A percentile compares a stretch with the other conserved stretches of the same genome.
Evolutionary conservation across 2,329 filamentous ascomycete species (phyloP).

Genomic region (Hymenoscyphus albidus): DNA sequence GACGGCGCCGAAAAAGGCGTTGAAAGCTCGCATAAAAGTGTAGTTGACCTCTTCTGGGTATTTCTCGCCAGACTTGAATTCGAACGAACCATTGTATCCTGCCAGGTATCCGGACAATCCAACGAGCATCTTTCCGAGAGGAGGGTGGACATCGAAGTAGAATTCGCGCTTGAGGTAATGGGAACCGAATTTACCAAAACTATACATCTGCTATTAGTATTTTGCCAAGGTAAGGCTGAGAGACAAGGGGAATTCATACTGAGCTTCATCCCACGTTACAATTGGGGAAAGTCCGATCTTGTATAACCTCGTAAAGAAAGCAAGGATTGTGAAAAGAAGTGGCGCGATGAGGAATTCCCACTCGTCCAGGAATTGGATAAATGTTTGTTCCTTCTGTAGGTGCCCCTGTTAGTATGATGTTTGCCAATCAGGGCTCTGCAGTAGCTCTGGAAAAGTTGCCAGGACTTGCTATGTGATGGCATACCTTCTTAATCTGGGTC

Average conservation of each 20-base stretch:
- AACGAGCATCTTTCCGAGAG: slow-evolving; percentile 97
- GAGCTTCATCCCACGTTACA: slow-evolving; percentile 73
- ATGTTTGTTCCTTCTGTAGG: slow-evolving; percentile 46
- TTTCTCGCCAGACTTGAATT: slow-evolving; percentile 97
- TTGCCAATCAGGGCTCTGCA: background rate
- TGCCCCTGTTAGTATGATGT: slow-evolving; percentile 26
- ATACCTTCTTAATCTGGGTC: slow-evolving; percentile 54
- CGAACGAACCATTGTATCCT: slow-evolving; percentile 97
- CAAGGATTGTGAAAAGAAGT: slow-evolving; percentile 56
- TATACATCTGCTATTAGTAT: slow-evolving; percentile 36
- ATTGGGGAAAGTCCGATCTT: slow-evolving; percentile 70
- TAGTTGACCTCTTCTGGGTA: slow-evolving; percentile 95
- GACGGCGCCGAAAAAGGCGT: slow-evolving; percentile 87
- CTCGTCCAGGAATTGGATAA: slow-evolving; percentile 60
- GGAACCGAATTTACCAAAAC: slow-evolving; percentile 95
- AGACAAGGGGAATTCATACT: slow-evolving; percentile 47
- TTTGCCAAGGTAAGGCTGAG: slow-evolving; percentile 37
- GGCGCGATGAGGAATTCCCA: slow-evolving; percentile 61
- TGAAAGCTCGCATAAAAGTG: slow-evolving; percentile 98
- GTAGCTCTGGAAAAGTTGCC: background rate
- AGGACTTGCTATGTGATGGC: slow-evolving; percentile 8
- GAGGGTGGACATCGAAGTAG: slow-evolving; percentile 96
- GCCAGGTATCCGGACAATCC: slow-evolving; percentile 93
- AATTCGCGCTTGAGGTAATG: slow-evolving; percentile 99
- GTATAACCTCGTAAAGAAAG: slow-evolving; percentile 64